These are phyloP conservation scores for Exophiala lecanii-corni DNA, from an alignment of 2,329 filamentous ascomycete species.

Conservation along the genomic window DNA sequence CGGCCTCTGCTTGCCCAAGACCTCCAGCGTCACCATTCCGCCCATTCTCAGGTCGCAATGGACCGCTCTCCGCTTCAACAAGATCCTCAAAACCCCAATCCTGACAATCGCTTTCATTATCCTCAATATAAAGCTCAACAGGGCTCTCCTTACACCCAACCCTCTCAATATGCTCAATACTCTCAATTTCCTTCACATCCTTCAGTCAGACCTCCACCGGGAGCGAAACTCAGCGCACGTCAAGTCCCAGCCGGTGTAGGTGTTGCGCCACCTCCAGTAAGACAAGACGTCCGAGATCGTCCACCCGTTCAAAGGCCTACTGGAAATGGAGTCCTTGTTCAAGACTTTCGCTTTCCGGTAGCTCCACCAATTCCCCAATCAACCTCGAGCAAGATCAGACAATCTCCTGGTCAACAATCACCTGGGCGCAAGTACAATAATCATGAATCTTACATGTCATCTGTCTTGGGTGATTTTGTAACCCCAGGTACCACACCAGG, in stretches of 20 bases:
- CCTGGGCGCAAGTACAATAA: constrained; percentile 17
- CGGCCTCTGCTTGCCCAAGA: background rate
- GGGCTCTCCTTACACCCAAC: constrained; percentile 1
- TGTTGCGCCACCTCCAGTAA: constrained; percentile 19
- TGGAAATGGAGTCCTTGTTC: constrained; percentile 13
- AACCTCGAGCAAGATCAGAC: constrained; percentile 9
- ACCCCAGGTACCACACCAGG: constrained; percentile 17
- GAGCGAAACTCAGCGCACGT: constrained; percentile 16
- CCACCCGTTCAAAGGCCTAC: constrained; percentile 5
- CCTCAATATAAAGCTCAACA: constrained; percentile 13
- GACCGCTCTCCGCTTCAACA: background rate
- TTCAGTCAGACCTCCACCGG: constrained; percentile 16
- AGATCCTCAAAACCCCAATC: background rate
- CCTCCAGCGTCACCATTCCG: no score
- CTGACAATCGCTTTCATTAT: constrained; percentile 17
- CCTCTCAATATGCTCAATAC: constrained; percentile 17
- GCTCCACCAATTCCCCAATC: constrained; percentile 14
- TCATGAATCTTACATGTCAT: constrained; percentile 22
- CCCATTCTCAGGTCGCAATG: background rate
- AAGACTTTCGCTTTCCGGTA: constrained; percentile 19
- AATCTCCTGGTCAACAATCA: constrained; percentile 5
- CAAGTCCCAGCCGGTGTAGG: constrained; percentile 22
- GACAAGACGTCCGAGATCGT: constrained; percentile 7
- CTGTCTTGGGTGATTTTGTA: constrained; percentile 18
- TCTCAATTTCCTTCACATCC: constrained; percentile 20